These are phyloP conservation scores for Clarireedia sp. DNA, from an alignment of 2,329 filamentous ascomycete genomes.

Conservation along the genomic window DNA sequence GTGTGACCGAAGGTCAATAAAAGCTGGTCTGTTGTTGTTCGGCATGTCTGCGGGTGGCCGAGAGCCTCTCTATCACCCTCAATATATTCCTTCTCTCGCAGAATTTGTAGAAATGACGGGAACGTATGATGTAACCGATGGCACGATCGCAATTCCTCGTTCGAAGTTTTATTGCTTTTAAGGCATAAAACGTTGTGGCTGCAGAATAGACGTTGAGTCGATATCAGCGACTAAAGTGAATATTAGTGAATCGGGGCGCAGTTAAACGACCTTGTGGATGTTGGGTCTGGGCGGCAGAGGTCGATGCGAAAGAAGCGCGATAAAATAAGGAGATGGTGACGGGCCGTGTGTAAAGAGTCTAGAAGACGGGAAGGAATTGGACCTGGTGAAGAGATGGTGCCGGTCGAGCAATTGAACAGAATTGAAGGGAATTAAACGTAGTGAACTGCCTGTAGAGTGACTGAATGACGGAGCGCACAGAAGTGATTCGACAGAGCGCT, in stretches of 20 bases:
- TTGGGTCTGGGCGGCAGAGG: conserved; percentile 4
- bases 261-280: conserved; percentile 2
- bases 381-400: not conserved
- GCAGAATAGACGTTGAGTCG: not conserved
- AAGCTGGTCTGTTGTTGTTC: conserved; percentile 20
- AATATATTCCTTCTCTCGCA: not conserved
- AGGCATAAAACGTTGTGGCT: conserved; percentile 4
- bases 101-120: not conserved
- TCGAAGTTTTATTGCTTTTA: not conserved
- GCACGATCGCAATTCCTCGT: not conserved
- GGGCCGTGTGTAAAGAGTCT: not conserved
- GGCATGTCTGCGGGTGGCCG: conserved; percentile 19
- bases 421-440: not conserved
- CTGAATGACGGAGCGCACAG: too few relatives aligned
- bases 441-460: too few relatives aligned
- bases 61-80: conserved; percentile 1
- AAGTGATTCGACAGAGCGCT: too few relatives aligned
- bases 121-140: not conserved
- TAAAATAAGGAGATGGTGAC: conserved; percentile 6
- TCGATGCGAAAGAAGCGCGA: conserved; percentile 1
- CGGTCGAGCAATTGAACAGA: not conserved
- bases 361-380: not conserved
- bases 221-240: not conserved
- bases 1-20: conserved; percentile 28
- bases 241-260: conserved; percentile 6